Evolutionary conservation across 2,329 filamentous ascomycete genomes (phyloP), one percentile per base, ranked within the genome.

Genomic region (Rhexocercosporidium sp.): DNA sequence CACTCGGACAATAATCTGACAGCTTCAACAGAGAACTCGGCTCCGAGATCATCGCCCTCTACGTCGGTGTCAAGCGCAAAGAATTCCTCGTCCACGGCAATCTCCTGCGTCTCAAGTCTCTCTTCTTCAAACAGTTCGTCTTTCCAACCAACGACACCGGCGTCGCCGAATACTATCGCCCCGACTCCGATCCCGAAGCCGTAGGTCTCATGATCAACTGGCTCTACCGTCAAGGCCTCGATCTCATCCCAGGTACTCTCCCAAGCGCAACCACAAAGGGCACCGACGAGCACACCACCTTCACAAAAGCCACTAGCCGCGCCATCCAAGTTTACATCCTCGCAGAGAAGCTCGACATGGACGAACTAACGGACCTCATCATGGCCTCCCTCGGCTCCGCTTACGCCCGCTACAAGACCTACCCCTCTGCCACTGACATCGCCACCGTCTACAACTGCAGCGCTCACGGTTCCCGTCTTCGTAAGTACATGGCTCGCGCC

Each of bases 1-100:
- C 18, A 31, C 5, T 9, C 25, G 27, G 34, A 16, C 12, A 3
- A 20, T 16, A 29, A 11, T 18, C 29, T 39, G 18, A 39, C 14
- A 39, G 11, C 9, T 18, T 11, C 20, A 22, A 59, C 22, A 62
- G 59, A 16, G 9, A 3, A 11, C 59, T 62, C n/a, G 61, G 62
- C 3, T 46, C 46, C 14, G 59, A 66, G 14, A 67, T 67, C 34
- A 54, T 69, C 22, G 18, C 51, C 22, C 41, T 67, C n/a, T 56
- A 63, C 18, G 62, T 69, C 27, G 67, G 65, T 3, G 62, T 62
- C 22, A 67, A 65, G 44, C 57, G 65, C 34, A 69, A 65, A 47
- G 56, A 62, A 14, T 60, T 46, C 51, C 56, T 37, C 4, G 59
- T 67, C 31, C 66, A 66, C 20, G 34, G 54, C 14, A 65, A 53